Evolutionary conservation across 2,329 filamentous ascomycete species (phyloP), one percentile per base, ranked within the genome.

Genomic region (Fusarium sp.): DNA sequence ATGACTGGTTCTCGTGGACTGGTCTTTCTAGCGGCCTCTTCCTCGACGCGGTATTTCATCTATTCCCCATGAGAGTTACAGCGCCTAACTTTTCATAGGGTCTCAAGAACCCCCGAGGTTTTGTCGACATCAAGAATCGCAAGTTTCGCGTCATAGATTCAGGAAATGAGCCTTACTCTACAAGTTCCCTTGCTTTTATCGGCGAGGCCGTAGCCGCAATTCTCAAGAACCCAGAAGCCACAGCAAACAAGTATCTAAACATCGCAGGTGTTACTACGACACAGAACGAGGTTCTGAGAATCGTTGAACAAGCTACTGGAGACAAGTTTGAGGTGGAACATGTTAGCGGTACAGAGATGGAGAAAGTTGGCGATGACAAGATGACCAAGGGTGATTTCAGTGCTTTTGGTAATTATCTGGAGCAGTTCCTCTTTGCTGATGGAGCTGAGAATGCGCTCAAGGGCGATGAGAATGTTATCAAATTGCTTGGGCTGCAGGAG

Each of bases 1-100:
- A 63, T 18, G 33, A 63, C 13, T 63, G 60, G 58, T 63, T 63
- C 26, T 57, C 37, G 0, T 63, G 60, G 60, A 63, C 60, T 8
- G 60, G 60, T 0, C 33, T 63, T 0, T 63, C 60, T 0, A 49
- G 26, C 1, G 58, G 60, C 1, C 2, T 63, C 2, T 63, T 63
- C 37, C 60, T 63, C 4, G 60, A 63, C 6, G 34, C 60, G 2
- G 60, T 57, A 63, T 4, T 50, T 4, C 2, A 28, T 1, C 1
- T 0, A 9, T 0, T 4, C 30, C 0, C 4, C 6, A 1, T 6
- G 6, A 16, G 4, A 13, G 3, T 33, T 7, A 3, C 10, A 9
- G 2, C 8, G 6, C 6, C 60, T 63, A 8, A 63, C 6, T 12
- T 0, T 0, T 1, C 1, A 0, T 4, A 63, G 60, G 42, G 50